Base-by-base conservation (phyloP, 768 basidiomycete genomes). In the Amanita exitialis region DNA sequence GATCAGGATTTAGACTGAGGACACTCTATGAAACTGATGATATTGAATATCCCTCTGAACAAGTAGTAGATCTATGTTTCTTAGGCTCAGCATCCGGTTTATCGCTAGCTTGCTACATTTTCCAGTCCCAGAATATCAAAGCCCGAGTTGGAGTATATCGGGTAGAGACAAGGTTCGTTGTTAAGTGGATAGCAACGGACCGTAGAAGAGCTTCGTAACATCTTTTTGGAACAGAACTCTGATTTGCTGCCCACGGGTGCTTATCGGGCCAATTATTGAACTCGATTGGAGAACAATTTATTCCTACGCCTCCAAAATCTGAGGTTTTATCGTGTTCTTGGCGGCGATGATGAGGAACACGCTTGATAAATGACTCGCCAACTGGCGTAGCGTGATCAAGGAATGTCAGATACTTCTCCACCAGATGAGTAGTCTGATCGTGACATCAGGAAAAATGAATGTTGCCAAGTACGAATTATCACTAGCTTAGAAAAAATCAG, bases 131-230 rank as follows among this genome's bases (percentile, higher is more conserved):
- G 71, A 44, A 91, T 70, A 60, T 86, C 82, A 51, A 90, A 86
- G 0, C 89, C 90, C 0, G 82, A 79, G 15, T 80, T 72, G 13
- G 87, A 90, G 63, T 94, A 94, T 10, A 92, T 70, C 2, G 81
- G 76, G 54, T 69, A 76, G 3, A 63, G 62, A 54, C 70, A 74
- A 2, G 75, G 77, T 1, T 69, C 60, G 16, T 70, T 64, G 16
- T 71, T 61, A 23, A 76, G 69, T 1, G 66, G 73, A 51, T 59
- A 69, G 10, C 60, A 4, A 77, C 58, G 0, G 68, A 62, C 6
- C 68, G 54, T 23, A 75, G 60, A 3, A 77, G 49, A 3, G 58
- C 41, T 25, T 67, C 57, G 37, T 60, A 57, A 9, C 25, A 8
- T 30, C n/a, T 46, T 15, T n/a, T 61, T 66, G 39, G 66, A 65